Conservation (phyloP, 768 basidiomycete genomes). For the Porpolomopsis calyptriformis region DNA sequence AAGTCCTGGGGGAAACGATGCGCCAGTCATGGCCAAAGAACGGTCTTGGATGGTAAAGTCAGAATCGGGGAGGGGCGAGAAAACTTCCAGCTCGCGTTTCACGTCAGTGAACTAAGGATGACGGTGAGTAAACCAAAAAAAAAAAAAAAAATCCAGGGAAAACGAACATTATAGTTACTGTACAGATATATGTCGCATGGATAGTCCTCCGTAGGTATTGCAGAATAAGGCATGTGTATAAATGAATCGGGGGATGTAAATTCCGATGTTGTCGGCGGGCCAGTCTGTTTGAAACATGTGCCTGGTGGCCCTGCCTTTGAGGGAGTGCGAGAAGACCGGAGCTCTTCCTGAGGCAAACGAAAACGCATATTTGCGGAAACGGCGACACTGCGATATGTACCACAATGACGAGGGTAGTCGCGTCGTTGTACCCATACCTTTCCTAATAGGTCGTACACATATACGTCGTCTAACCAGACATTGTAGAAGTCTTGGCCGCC, state of each 20-base stretch:
- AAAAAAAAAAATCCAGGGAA: constrained; percentile 4
- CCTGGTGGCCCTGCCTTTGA: constrained; percentile 45
- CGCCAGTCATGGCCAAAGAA: constrained; percentile 70
- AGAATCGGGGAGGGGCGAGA: constrained; percentile 67
- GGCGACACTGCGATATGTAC: constrained; percentile 90
- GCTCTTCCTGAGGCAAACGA: constrained; percentile 58
- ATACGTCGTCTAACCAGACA: constrained; percentile 87
- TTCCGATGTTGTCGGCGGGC: constrained; percentile 32
- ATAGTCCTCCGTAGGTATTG: constrained; percentile 56
- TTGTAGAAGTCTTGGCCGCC: constrained; percentile 94
- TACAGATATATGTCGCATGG: constrained; percentile 86
- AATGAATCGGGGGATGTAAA: constrained; percentile 50
- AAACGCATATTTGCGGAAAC: constrained; percentile 63
- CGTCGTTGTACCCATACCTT: constrained; percentile 72
- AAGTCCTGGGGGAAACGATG: constrained; percentile 83
- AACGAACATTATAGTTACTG: constrained; percentile 87
- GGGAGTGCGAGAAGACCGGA: constrained; percentile 28
- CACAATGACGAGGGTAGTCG: constrained; percentile 86
- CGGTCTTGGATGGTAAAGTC: constrained; percentile 74
- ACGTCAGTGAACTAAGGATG: constrained; percentile 76
- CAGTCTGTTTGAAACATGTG: constrained; percentile 45
- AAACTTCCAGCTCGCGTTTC: constrained; percentile 87
- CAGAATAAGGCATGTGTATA: constrained; percentile 68
- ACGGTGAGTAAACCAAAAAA: constrained; percentile 10
- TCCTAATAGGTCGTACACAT: constrained; percentile 70